phyloP scores from a whole-genome alignment of 1,284 basidiomycete species.

The Ganoderma lucidum region DNA sequence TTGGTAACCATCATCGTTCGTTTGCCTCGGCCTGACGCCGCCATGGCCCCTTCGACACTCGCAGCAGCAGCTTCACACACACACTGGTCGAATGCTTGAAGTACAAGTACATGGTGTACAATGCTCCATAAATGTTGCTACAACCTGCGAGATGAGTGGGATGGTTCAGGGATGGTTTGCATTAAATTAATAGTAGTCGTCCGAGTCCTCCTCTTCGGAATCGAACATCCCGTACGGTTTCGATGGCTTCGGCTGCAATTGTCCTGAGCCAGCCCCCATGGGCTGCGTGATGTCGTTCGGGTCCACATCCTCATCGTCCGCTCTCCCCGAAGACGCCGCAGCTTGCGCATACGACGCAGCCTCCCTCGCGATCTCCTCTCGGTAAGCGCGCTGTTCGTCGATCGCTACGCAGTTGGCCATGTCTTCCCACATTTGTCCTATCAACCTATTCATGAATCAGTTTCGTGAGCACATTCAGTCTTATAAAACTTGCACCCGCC shows the following conservation, averaged over 20 bases:
- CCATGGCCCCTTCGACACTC: background rate
- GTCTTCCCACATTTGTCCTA: constrained; percentile 39
- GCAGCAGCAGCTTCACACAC: background rate
- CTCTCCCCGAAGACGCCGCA: background rate
- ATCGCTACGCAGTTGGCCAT: constrained; percentile 40
- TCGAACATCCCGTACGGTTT: constrained; percentile 21
- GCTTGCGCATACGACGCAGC: background rate
- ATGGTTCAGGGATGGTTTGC: background rate
- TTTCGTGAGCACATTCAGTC: background rate
- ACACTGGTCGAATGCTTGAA: background rate
- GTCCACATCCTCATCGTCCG: constrained; percentile 34
- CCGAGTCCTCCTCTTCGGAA: constrained; percentile 27
- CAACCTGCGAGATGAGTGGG: background rate
- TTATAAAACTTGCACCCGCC: constrained; percentile 33
- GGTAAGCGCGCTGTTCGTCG: constrained; percentile 37
- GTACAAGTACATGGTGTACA: background rate
- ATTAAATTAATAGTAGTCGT: constrained; percentile 14
- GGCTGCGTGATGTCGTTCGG: constrained; percentile 36
- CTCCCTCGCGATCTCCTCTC: constrained; percentile 21
- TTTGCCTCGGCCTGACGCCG: background rate
- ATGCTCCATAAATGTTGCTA: background rate
- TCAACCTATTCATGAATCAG: constrained; percentile 27
- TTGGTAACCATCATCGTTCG: constrained; percentile 28
- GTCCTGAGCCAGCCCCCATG: background rate
- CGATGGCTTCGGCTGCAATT: constrained; percentile 1